Base-by-base conservation (phyloP, 306 rosid genomes). In the Corylus avellana region DNA sequence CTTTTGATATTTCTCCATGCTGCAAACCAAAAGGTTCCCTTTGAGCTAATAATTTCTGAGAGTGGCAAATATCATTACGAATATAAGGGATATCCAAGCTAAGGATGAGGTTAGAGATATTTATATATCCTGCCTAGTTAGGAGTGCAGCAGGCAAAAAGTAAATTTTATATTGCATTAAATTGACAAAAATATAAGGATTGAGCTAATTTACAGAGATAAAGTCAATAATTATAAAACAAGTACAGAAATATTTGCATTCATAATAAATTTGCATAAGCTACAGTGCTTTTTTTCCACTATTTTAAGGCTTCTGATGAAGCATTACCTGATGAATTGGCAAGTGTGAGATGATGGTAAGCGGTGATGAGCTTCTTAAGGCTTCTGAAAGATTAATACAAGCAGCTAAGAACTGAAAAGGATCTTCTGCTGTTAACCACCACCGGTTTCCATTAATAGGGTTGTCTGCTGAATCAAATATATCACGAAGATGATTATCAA, bases 391-490 rank as follows among this genome's bases (percentile, higher is more conserved):
- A 88, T 83, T 91, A 68, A 91, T 87, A 87, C 98, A 93, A 72
- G 96, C 92, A 79, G 94, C 96, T 76, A 93, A 86, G 86, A 90
- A 93, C 81, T 93, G 96, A 67, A 93, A 89, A 80, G 98, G 98
- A 87, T 93, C 98, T 87, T 93, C 98, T 53, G 98, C 98, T 14
- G 29, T 83, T 83, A 93, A 84, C 98, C 97, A 93, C 98, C 98
- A 93, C 32, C 91, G 89, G 75, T 83, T 79, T 71, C 98, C 98
- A 83, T 86, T 81, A 35, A 89, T 81, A 79, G 97, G 97, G 78
- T 87, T 79, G 79, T 87, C 84, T 53, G 94, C 97, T 78, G 97
- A 93, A 79, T 93, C 98, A 75, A 93, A 85, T 88, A 93, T 87
- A 75, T 84, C 89, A 83, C 77, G 83, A 62, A 89, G 82, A 82